phyloP scores from a whole-genome alignment of 208 protist species.

The Trypanosoma vivax region DNA sequence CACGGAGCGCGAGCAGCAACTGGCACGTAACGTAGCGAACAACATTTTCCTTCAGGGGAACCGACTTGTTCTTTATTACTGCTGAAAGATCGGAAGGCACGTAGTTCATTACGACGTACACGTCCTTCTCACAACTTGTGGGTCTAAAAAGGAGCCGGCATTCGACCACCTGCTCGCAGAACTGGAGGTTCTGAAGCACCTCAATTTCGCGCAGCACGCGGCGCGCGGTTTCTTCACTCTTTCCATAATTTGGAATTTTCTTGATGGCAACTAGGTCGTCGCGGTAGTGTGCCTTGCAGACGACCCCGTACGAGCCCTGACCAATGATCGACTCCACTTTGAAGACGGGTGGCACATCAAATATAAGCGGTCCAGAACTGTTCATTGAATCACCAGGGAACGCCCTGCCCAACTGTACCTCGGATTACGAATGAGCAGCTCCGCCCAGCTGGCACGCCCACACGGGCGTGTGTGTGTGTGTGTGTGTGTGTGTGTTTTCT shows the following conservation, averaged over 20 bases:
- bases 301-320: conserved; percentile 91
- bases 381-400: conserved; percentile 10
- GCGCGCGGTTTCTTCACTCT: conserved; percentile 69
- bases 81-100: conserved; percentile 78
- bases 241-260: conserved; percentile 86
- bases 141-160: conserved; percentile 86
- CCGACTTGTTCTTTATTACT: conserved; percentile 75
- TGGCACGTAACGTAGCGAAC: conserved; percentile 85
- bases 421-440: too few species aligned
- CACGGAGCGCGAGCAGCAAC: conserved; percentile 81
- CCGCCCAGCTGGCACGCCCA: too few species aligned
- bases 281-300: conserved; percentile 83
- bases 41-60: conserved; percentile 67
- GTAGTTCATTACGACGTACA: conserved; percentile 90
- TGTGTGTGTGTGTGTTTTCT: too few species aligned
- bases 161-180: conserved; percentile 83
- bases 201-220: conserved; percentile 87
- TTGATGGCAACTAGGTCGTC: conserved; percentile 81
- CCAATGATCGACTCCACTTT: conserved; percentile 87
- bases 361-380: conserved; percentile 53
- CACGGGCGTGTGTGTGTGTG: too few species aligned
- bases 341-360: conserved; percentile 84
- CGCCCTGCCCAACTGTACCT: too few species aligned
- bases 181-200: conserved; percentile 80
- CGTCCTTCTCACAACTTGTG: conserved; percentile 85